Conservation (phyloP, 108 stramenopile species). For the Cafeteria roenbergensis region DNA sequence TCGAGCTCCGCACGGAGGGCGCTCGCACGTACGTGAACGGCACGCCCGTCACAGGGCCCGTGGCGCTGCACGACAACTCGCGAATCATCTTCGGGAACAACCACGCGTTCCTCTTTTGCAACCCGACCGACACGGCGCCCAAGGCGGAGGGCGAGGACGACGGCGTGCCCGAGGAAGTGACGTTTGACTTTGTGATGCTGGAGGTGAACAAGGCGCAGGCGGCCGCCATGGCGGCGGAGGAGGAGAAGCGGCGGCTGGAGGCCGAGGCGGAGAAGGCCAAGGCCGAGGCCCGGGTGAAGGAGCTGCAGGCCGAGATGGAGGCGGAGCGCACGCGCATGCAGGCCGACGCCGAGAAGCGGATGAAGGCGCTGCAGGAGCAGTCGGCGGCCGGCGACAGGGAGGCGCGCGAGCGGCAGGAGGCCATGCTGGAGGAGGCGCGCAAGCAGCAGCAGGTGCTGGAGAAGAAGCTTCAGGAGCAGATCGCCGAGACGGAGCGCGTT, state of each 20-base stretch:
- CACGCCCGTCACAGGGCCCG: not conserved
- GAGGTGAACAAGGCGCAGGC: constrained; percentile 18
- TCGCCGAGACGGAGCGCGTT: constrained; percentile 11
- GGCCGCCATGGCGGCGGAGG: not conserved
- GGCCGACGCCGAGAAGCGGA: constrained; percentile 9
- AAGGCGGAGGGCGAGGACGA: constrained; percentile 10
- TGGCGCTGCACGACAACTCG: constrained; percentile 7
- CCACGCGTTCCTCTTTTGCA: constrained; percentile 18
- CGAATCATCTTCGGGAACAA: constrained; percentile 31
- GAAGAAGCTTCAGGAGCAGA: constrained; percentile 23
- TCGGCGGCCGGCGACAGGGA: constrained; percentile 5
- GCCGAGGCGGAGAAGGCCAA: constrained; percentile 8
- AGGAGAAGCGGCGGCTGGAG: constrained; percentile 2
- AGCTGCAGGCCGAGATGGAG: constrained; percentile 16
- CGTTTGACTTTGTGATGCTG: constrained; percentile 14
- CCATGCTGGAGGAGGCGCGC: not conserved
- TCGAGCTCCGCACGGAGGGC: constrained; percentile 1
- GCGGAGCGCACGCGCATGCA: constrained; percentile 13
- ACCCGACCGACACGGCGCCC: constrained; percentile 9
- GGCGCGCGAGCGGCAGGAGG: constrained; percentile 14
- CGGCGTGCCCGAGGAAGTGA: not conserved
- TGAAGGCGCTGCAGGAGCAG: constrained; percentile 14
- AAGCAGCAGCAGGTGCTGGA: constrained; percentile 15
- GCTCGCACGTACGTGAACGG: constrained; percentile 24
- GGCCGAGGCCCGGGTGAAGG: constrained; percentile 13